Percentiles rank a stretch among this genome's conserved stretches.
phyloP scores from a whole-genome alignment of 2,329 filamentous ascomycete genomes.

The Trichophyton mentagrophytes region DNA sequence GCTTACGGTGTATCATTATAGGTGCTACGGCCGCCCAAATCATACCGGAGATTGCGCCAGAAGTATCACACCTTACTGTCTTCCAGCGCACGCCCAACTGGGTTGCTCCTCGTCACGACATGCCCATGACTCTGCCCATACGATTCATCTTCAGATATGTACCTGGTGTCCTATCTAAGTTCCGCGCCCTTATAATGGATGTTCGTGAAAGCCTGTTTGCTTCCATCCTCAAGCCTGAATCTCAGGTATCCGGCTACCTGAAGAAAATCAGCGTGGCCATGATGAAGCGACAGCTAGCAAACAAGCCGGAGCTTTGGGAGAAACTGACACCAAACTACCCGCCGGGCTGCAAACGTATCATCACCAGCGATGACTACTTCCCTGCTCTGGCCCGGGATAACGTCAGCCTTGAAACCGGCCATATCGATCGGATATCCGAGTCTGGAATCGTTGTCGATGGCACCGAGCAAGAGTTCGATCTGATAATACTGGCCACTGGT shows the following conservation, averaged over 20 bases:
- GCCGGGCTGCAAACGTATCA: conserved; percentile 43
- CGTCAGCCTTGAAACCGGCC: conserved; percentile 39
- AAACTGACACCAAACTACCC: conserved; percentile 43
- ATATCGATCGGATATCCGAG: conserved; percentile 36
- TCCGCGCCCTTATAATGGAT: conserved; percentile 43
- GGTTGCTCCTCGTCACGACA: conserved; percentile 43
- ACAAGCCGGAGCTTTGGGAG: conserved; percentile 40
- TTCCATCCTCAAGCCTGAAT: conserved; percentile 31
- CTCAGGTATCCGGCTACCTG: conserved; percentile 31
- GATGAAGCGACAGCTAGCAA: conserved; percentile 37
- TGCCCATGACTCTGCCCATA: conserved; percentile 31
- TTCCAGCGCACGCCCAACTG: conserved; percentile 50
- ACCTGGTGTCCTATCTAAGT: conserved; percentile 39
- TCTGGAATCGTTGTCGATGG: conserved; percentile 37
- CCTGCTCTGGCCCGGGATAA: conserved; percentile 37
- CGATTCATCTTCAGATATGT: conserved; percentile 38
- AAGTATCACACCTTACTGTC: conserved; percentile 38
- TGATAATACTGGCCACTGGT: conserved; percentile 47
- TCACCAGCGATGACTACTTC: conserved; percentile 46
- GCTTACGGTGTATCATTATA: conserved; percentile 11
- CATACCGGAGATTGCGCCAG: conserved; percentile 43
- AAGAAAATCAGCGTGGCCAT: conserved; percentile 24
- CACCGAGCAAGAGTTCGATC: conserved; percentile 38
- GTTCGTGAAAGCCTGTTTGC: conserved; percentile 39
- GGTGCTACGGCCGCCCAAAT: conserved; percentile 48